Base-by-base conservation (phyloP, 345 rosid species). In the Brassica carinata region DNA sequence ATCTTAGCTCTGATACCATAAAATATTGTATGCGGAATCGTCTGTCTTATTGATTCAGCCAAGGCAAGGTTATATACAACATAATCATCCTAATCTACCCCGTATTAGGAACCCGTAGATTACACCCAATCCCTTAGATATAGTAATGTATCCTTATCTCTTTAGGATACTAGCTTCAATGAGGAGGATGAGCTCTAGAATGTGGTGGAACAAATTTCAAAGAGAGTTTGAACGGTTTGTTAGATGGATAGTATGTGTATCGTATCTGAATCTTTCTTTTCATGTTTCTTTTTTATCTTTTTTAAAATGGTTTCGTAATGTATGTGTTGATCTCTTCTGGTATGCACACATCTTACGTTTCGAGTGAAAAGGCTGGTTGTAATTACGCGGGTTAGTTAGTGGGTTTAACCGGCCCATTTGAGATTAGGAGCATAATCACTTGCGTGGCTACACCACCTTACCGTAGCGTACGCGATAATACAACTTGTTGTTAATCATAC, bases 141-240 rank as follows among this genome's bases (percentile, higher is more conserved):
- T 19, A 19, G 23, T 19, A 19, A 19, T 19, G 23, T 19, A 19
- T 19, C 23, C 23, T 19, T 19, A 19, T 19, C 23, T 19, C 23
- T 19, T 19, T 19, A 19, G 23, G 23, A 83, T 1, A 6, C 58
- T n/a, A 78, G 72, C 34, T 69, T 75, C 36, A 3, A 27, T 51
- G 81, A 83, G 3, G 84, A 74, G 17, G 84, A 72, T n/a, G 84
- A 81, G 76, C 83, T 80, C 34, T 80, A 55, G 31, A 9, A 55
- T 11, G 2, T 27, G 36, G 36, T 2, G 62, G 18, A 10, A 2
- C 55, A 10, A 14, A 14, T 17, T 9, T 9, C 8, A 5, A 6
- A 11, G 18, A 36, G 3, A 1, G 10, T 10, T 65, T 27, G 26
- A 5, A 57, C 62, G 43, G 64, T 59, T 68, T 64, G 15, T 3